These are phyloP conservation scores for Benincasa hispida DNA, from an alignment of 306 rosid genomes.

Conservation along the genomic window DNA sequence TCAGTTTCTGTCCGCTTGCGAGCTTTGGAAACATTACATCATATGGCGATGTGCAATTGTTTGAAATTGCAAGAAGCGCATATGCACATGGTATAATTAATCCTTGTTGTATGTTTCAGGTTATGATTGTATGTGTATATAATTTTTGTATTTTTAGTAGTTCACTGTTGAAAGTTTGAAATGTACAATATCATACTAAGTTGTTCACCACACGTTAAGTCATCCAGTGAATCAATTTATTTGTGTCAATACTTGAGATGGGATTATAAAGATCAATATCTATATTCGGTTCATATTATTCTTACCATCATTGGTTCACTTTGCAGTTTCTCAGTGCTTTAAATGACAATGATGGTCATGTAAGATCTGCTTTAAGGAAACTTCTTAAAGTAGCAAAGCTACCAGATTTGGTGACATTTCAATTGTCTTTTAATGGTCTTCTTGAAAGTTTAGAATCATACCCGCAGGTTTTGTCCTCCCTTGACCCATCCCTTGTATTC, in stretches of 20 bases:
- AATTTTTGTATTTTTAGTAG: neutral
- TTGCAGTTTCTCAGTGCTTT: constrained; percentile 73
- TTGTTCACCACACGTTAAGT: neutral
- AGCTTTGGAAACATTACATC: constrained; percentile 70
- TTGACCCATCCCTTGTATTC: neutral
- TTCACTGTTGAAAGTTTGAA: neutral
- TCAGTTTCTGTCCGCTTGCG: constrained; percentile 47
- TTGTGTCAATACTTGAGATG: neutral
- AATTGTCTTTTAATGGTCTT: constrained; percentile 42
- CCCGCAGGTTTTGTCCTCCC: constrained; percentile 37
- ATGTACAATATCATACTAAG: neutral
- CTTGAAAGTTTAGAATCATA: constrained; percentile 40
- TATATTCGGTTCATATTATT: neutral
- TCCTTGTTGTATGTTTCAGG: neutral
- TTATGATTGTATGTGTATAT: neutral
- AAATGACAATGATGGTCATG: constrained; percentile 27
- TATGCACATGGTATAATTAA: constrained; percentile 52
- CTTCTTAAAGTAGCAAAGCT: constrained; percentile 53
- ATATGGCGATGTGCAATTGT: constrained; percentile 42
- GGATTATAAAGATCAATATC: neutral
- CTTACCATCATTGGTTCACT: constrained; percentile 8
- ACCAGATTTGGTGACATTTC: constrained; percentile 31
- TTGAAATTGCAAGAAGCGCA: constrained; percentile 57
- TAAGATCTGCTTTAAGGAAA: constrained; percentile 52
- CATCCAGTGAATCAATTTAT: neutral